Conservation (phyloP, 768 basidiomycete species). For the Amanita subjunquillea region DNA sequence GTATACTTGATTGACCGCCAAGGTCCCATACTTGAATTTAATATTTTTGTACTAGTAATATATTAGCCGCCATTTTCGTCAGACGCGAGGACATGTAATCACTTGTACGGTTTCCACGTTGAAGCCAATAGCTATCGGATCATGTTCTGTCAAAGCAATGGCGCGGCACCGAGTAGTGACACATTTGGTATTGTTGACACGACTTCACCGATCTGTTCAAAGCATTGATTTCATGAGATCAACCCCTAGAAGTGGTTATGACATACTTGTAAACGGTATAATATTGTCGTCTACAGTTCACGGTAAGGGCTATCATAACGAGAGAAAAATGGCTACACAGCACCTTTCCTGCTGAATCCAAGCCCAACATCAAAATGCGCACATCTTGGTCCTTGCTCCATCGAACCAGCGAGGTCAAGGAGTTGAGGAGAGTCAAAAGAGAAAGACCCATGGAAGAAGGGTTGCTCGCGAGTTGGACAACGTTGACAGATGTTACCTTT, state of each 20-base stretch:
- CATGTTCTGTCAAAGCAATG: constrained; percentile 3
- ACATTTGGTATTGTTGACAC: constrained; percentile 97
- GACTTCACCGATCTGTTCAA: constrained; percentile 86
- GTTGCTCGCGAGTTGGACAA: not conserved
- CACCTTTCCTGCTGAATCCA: constrained; percentile 93
- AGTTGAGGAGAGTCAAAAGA: constrained; percentile 76
- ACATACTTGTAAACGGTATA: constrained; percentile 66
- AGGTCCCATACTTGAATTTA: constrained; percentile 99
- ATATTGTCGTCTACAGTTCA: constrained; percentile 55
- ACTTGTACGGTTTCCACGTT: constrained; percentile 98
- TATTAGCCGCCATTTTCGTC: not conserved
- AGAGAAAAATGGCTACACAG: constrained; percentile 11
- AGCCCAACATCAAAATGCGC: constrained; percentile 95
- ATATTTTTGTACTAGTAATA: constrained; percentile 85
- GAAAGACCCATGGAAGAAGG: constrained; percentile 74
- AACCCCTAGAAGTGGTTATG: not conserved
- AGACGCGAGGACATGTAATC: constrained; percentile 3
- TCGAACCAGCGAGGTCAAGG: constrained; percentile 74
- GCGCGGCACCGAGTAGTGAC: constrained; percentile 18
- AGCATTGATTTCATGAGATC: not conserved
- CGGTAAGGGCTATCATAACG: constrained; percentile 3
- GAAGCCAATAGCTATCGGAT: constrained; percentile 85
- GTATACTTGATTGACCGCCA: constrained; percentile 93
- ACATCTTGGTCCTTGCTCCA: constrained; percentile 98
- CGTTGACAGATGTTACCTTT: not conserved